phyloP scores from a whole-genome alignment of 495 filamentous ascomycete species.

The Penicillium malachiteum region DNA sequence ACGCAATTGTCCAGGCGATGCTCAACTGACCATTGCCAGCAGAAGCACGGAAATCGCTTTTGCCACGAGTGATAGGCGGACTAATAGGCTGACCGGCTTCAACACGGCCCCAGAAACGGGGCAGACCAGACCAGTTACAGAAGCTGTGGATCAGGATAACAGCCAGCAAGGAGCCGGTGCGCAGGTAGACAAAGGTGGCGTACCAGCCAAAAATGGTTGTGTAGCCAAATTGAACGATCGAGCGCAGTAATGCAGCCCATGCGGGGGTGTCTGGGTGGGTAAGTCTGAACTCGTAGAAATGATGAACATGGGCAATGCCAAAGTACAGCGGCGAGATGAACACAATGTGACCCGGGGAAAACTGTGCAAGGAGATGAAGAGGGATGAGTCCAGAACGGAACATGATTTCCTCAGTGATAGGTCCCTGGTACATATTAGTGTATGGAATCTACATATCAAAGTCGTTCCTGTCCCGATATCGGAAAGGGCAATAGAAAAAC shows the following conservation, averaged over 20 bases:
- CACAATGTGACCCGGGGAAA: conserved; percentile 58
- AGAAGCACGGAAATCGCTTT: conserved; percentile 38
- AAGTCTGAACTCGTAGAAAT: conserved; percentile 91
- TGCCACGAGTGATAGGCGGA: conserved; percentile 34
- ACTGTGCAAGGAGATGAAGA: conserved; percentile 72
- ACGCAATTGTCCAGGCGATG: conserved; percentile 68
- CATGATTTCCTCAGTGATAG: conserved; percentile 87
- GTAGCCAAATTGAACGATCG: conserved; percentile 83
- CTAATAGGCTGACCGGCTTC: conserved; percentile 40
- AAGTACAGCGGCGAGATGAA: conserved; percentile 87
- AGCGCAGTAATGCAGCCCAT: conserved; percentile 60
- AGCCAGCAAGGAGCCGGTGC: conserved; percentile 75
- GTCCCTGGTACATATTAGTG: conserved; percentile 56
- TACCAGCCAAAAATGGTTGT: conserved; percentile 92
- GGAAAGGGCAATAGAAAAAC: background rate
- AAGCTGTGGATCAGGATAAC: conserved; percentile 78
- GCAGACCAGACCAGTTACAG: conserved; percentile 90
- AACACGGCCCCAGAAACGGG: conserved; percentile 80
- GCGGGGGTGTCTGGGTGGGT: conserved; percentile 70
- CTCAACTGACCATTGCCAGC: conserved; percentile 28
- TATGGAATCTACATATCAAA: background rate
- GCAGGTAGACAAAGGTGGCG: conserved; percentile 85
- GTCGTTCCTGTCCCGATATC: background rate
- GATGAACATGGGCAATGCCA: conserved; percentile 91
- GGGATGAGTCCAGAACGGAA: conserved; percentile 85